Base-by-base conservation (phyloP, 495 filamentous ascomycete species). In the Viridothelium virens region DNA sequence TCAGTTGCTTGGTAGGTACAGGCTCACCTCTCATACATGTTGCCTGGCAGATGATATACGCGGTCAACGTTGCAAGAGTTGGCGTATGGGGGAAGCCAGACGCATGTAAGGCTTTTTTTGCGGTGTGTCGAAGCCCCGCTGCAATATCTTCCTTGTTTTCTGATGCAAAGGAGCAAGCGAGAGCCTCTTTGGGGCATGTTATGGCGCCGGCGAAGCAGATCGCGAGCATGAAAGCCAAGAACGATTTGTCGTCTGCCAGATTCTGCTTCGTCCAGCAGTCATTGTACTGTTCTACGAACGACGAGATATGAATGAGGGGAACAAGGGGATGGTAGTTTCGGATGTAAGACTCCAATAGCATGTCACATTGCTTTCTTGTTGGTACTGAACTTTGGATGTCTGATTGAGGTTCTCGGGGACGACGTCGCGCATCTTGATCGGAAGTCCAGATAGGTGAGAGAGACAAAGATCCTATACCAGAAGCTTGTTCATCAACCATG, bases 151-250 rank as follows among this genome's bases (percentile, higher is more conserved):
- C 41, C 10, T 46, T 33, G 1, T 10, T 38, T 12, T 46, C 44
- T 34, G 18, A 14, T 25, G 44, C 41, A 6, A 56, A 14, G 9
- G 46, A 33, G 47, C 46, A 12, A 10, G 0, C 1, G 33, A 38
- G 16, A 38, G 36, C 44, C 36, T 25, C 39, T 10, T 31, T 10
- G 16, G 41, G 39, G 25, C 63, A 65, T 9, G 46, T 38, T 11
- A 65, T 38, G 18, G 63, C 47, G 34, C 63, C 63, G 6, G 63
- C 63, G 25, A 53, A 65, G 44, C 37, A n/a, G 5, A 65, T 36
- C 1, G 63, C 47, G 7, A 65, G 31, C 11, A 65, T 31, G 10
- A 65, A 41, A 6, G 63, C 41, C 7, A 38, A 12, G 41, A 53
- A 56, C 3, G 39, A 53, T 18, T 53, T 53, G 31, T 33, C 46